These are phyloP conservation scores for Houttuynia cordata DNA, from an alignment of 164 flowering plant genomes.

Conservation along the genomic window DNA sequence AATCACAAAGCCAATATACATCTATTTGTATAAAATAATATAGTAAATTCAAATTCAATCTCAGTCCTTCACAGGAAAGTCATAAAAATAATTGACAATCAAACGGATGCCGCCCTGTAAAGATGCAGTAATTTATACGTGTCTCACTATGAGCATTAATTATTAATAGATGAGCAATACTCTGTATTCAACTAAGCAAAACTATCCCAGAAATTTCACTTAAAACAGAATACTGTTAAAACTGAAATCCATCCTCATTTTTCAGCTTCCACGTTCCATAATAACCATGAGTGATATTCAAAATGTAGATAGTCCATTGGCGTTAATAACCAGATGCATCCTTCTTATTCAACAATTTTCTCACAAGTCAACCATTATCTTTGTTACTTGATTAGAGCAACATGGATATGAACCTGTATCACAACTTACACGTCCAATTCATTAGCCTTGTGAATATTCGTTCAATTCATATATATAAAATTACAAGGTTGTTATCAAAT, in stretches of 20 bases:
- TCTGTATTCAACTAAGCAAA: background rate
- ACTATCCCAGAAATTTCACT: background rate
- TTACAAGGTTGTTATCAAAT: conserved; percentile 12
- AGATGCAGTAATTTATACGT: too few species aligned
- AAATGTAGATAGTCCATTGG: background rate
- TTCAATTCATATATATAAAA: conserved; percentile 5
- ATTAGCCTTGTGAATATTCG: conserved; percentile 32
- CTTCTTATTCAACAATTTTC: background rate
- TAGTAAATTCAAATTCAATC: too few species aligned
- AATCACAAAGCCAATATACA: too few species aligned
- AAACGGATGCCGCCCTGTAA: too few species aligned
- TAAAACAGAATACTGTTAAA: background rate
- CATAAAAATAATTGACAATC: too few species aligned
- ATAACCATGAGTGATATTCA: background rate
- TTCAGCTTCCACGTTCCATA: background rate
- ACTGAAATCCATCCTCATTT: background rate
- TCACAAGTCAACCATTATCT: conserved; percentile 20
- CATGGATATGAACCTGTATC: conserved; percentile 43
- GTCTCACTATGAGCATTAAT: too few species aligned
- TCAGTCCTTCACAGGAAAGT: too few species aligned
- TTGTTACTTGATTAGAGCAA: conserved; percentile 37
- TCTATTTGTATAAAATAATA: too few species aligned
- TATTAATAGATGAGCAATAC: too few species aligned
- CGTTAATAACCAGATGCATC: background rate
- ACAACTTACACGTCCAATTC: conserved; percentile 43